Conservation (phyloP, 768 basidiomycete species). For the Tylopilus rubrobrunneus region DNA sequence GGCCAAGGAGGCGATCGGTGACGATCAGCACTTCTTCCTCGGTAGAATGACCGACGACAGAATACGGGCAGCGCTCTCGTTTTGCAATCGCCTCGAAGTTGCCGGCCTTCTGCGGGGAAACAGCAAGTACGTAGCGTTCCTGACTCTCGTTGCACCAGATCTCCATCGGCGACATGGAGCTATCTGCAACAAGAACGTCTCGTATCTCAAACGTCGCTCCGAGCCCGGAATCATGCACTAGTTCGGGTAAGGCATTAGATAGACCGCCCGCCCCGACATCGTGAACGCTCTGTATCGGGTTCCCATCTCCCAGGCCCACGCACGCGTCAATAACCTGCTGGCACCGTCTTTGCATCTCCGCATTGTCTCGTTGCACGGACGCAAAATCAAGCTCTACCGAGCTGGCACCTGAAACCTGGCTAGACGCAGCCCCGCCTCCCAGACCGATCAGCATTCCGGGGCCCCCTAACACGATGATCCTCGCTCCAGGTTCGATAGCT, state of each 20-base stretch:
- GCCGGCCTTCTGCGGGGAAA: conserved; percentile 58
- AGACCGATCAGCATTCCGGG: conserved; percentile 96
- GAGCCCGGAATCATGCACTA: conserved; percentile 93
- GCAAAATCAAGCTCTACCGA: conserved; percentile 96
- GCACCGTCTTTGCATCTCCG: conserved; percentile 96
- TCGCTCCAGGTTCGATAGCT: conserved; percentile 73
- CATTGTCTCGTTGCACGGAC: conserved; percentile 95
- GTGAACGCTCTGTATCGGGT: conserved; percentile 93
- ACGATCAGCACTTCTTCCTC: conserved; percentile 79
- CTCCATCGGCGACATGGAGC: conserved; percentile 97
- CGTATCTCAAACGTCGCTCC: conserved; percentile 93
- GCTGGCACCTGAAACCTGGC: conserved; percentile 85
- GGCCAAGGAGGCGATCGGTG: conserved; percentile 76
- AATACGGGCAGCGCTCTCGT: conserved; percentile 92
- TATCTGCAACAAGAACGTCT: conserved; percentile 87
- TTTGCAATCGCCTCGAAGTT: conserved; percentile 74
- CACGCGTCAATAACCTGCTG: conserved; percentile 98
- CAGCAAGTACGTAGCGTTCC: conserved; percentile 94
- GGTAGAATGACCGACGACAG: conserved; percentile 86
- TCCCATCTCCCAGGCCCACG: conserved; percentile 51
- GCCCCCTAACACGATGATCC: conserved; percentile 90
- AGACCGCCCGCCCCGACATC: conserved; percentile 97
- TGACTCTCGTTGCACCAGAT: conserved; percentile 99
- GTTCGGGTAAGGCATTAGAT: conserved; percentile 93
- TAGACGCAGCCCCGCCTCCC: conserved; percentile 95